Base-by-base conservation (phyloP, 2,329 filamentous ascomycete genomes). In the Fusarium mundagurra region DNA sequence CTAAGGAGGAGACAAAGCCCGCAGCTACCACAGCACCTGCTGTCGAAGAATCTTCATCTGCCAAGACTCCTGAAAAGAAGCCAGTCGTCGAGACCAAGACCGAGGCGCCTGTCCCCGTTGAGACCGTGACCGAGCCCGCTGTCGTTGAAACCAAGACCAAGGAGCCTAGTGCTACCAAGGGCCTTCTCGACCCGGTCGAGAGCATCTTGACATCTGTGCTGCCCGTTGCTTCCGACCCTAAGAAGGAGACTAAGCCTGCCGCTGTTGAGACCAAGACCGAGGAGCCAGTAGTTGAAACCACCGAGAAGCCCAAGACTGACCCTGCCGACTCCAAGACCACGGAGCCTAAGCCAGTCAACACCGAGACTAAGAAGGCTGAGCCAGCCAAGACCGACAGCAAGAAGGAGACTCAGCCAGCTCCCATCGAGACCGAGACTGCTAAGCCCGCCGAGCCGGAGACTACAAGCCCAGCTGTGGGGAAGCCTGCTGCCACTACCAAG, bases 1-100 rank as follows among this genome's bases (percentile, higher is more conserved):
- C 66, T 14, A 68, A 73, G 41, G 47, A 72, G 45, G 72, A 74
- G 18, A 72, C 67, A 5, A 44, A 69, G 31, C 63, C 67, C 20
- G 64, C 64, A n/a, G 53, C 39, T 13, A 68, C 65, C 38, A 68
- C 65, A 34, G 65, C 53, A 22, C 64, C 69, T 14, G 47, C 43
- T 55, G 69, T 53, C 10, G 66, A 69, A 44, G 44, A 69, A n/a
- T 51, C 70, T 4, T 45, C 44, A 33, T 64, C 67, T 17, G 59
- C 29, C 8, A 63, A 71, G 29, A 67, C 65, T 18, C 38, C 66
- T 1, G 65, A 55, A n/a, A 55, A 69, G 58, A 69, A 69, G 57
- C 64, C 70, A 36, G 59, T 57, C 17, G 27, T 72, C 16, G 69
- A 73, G 41, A 72, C 70, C 3, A 48, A 66, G 47, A 58, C 62